Percentiles rank a stretch among this genome's conserved stretches.
Evolutionary conservation across 495 filamentous ascomycete species (phyloP).

Genomic region (Apodospora peruviana): DNA sequence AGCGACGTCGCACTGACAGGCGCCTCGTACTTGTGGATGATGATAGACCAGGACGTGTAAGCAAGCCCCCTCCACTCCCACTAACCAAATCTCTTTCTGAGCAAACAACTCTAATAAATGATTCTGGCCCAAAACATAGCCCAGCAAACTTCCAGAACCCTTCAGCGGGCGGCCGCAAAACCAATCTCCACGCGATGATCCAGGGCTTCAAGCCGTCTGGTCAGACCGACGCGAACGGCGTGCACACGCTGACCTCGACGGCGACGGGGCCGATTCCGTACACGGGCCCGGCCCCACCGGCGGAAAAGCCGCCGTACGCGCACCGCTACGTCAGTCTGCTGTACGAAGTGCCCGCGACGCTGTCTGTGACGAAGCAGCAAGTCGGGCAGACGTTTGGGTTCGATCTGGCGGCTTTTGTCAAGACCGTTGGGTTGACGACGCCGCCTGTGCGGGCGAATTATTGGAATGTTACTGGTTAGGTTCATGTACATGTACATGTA

Average conservation of each 20-base stretch:
- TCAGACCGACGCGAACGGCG: conserved; percentile 17
- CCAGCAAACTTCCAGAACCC: conserved; percentile 36
- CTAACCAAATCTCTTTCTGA: no score
- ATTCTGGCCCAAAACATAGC: conserved; percentile 8
- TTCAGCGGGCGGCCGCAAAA: conserved; percentile 24
- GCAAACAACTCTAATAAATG: neutral
- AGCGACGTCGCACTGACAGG: conserved; percentile 26
- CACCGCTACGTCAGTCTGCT: conserved; percentile 7
- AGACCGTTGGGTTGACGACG: conserved; percentile 26
- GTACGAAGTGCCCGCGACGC: conserved; percentile 24
- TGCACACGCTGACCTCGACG: conserved; percentile 31
- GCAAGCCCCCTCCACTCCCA: neutral
- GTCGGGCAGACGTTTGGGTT: conserved; percentile 32
- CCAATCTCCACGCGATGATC: conserved; percentile 42
- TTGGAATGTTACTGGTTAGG: conserved; percentile 34
- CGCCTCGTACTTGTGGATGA: conserved; percentile 37
- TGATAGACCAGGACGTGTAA: conserved; percentile 41
- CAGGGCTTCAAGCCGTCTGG: conserved; percentile 36
- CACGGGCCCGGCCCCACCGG: conserved; percentile 4
- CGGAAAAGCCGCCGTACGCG: conserved; percentile 1
- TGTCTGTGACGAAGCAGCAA: conserved; percentile 26
- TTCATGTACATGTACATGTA: no score
- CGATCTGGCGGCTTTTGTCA: conserved; percentile 35
- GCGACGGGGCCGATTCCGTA: conserved; percentile 16
- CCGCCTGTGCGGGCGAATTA: conserved; percentile 37